These are phyloP conservation scores for Anthracocystis panici-leucophaei DNA, from an alignment of 1,284 basidiomycete genomes.

Conservation along the genomic window DNA sequence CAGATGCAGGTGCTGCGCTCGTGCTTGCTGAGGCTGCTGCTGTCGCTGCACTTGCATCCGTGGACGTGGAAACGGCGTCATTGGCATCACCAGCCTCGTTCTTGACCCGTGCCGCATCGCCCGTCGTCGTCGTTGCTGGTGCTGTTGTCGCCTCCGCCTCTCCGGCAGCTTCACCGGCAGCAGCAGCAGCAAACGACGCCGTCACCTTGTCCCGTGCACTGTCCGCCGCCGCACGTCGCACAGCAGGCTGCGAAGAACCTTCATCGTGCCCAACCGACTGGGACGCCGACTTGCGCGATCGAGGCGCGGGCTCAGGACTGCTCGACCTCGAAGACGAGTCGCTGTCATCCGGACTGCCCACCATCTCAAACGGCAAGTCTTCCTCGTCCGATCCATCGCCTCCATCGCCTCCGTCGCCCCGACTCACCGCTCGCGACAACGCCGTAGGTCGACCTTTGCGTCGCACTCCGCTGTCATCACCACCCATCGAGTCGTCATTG, in stretches of 20 bases:
- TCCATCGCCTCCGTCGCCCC: slow-evolving; percentile 24
- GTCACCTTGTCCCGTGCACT: slow-evolving; percentile 29
- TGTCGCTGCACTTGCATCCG: slow-evolving; percentile 18
- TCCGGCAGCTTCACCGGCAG: slow-evolving; percentile 23
- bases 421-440: slow-evolving; percentile 19
- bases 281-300: slow-evolving; percentile 41
- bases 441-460: slow-evolving; percentile 27
- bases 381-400: slow-evolving; percentile 38
- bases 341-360: slow-evolving; percentile 61
- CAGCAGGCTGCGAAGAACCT: slow-evolving; percentile 67
- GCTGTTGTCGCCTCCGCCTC: slow-evolving; percentile 69
- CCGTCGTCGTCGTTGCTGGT: slow-evolving; percentile 1
- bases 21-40: slow-evolving; percentile 8
- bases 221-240: slow-evolving; percentile 34
- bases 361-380: slow-evolving; percentile 64
- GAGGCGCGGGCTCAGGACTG: slow-evolving; percentile 40
- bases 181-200: slow-evolving; percentile 29
- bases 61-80: slow-evolving; percentile 9
- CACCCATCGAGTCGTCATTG: slow-evolving; percentile 15
- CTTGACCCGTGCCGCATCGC: slow-evolving; percentile 6
- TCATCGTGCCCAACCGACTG: slow-evolving; percentile 76
- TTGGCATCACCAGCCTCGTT: slow-evolving; percentile 17
- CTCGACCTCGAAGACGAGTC: slow-evolving; percentile 49
- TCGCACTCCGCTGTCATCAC: slow-evolving; percentile 19
- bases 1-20: slow-evolving; percentile 22